Evolutionary conservation across 2,329 filamentous ascomycete genomes (phyloP).

Genomic region (Talaromyces sp.): DNA sequence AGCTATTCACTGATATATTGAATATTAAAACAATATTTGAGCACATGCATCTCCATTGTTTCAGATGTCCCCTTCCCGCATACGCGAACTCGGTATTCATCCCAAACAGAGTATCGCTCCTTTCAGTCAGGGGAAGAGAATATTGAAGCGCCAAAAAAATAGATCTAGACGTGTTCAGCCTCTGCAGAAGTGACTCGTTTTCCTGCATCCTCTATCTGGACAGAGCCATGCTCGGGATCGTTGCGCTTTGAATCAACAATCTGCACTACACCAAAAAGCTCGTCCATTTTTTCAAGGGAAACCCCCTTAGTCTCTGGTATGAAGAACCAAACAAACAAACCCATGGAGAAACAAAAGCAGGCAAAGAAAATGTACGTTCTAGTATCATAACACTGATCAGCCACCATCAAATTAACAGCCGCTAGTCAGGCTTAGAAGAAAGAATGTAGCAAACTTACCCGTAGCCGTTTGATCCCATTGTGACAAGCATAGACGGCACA

Average conservation of each 20-base stretch:
- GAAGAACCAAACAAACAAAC: conserved; percentile 56
- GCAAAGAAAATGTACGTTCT: conserved; percentile 27
- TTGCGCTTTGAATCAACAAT: neutral
- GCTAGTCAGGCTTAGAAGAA: too few species aligned
- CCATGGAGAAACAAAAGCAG: conserved; percentile 11
- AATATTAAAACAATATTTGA: neutral
- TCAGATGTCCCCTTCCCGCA: neutral
- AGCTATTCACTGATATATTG: neutral
- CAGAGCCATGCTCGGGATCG: neutral
- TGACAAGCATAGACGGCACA: conserved; percentile 53
- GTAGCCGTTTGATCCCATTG: conserved; percentile 7
- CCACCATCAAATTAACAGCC: conserved; percentile 55
- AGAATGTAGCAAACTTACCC: conserved; percentile 1
- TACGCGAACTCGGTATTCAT: neutral
- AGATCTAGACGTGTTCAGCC: neutral
- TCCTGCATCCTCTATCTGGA: neutral
- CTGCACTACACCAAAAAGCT: conserved; percentile 46
- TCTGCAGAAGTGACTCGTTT: neutral
- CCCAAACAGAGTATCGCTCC: neutral
- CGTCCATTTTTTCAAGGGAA: conserved; percentile 60
- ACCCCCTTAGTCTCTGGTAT: conserved; percentile 68
- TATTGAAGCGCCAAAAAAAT: neutral
- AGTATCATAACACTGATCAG: conserved; percentile 32
- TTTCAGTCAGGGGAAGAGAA: neutral
- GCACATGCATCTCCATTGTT: neutral